These are phyloP conservation scores for Diaporthe sp. DNA, from an alignment of 2,329 filamentous ascomycete genomes.

Conservation along the genomic window DNA sequence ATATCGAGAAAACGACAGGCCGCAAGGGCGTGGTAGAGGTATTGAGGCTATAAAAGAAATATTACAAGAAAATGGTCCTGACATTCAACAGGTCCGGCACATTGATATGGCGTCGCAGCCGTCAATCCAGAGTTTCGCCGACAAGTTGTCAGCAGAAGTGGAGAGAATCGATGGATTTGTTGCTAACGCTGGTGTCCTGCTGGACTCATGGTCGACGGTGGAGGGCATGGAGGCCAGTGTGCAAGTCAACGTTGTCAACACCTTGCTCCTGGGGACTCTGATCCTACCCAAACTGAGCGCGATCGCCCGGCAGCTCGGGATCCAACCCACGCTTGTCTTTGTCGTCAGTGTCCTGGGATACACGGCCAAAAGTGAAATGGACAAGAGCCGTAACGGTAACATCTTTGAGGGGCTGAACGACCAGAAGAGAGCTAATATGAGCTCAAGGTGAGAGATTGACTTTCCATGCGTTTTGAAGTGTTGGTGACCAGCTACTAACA, in stretches of 20 bases:
- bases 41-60: background rate
- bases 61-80: background rate
- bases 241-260: slow-evolving; percentile 1
- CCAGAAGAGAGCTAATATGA: background rate
- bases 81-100: slow-evolving; percentile 17
- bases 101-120: slow-evolving; percentile 33
- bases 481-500: background rate
- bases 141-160: slow-evolving; percentile 49
- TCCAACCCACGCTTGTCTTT: background rate
- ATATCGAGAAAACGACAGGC: background rate
- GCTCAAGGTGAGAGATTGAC: background rate
- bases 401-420: background rate
- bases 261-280: background rate
- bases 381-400: background rate
- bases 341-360: background rate
- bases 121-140: slow-evolving; percentile 45
- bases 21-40: background rate
- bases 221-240: background rate
- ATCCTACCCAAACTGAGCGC: background rate
- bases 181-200: background rate
- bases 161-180: slow-evolving; percentile 42
- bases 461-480: background rate
- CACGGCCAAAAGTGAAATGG: background rate
- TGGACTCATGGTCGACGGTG: background rate
- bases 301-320: background rate